Evolutionary conservation across 441 rosid species (phyloP).

Genomic region (Viola pubescens): DNA sequence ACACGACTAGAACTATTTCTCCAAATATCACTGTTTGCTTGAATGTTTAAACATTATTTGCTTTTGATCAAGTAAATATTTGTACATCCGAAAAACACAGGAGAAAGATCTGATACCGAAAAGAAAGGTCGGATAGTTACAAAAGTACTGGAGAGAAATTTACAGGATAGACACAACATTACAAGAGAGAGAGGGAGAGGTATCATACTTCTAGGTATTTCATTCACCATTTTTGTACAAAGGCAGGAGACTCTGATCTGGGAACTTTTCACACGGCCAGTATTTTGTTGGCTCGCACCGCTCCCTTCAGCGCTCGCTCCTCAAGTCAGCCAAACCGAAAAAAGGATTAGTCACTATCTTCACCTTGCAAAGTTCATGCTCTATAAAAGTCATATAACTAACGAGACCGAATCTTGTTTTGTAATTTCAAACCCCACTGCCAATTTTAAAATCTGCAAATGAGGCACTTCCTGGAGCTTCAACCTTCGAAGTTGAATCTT

Average conservation of each 20-base stretch:
- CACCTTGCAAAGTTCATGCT: slow-evolving; percentile 4
- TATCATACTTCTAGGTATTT: slow-evolving; percentile 2
- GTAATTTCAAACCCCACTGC: slow-evolving; percentile 30
- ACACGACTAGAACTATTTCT: too few species aligned
- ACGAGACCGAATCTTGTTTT: not conserved
- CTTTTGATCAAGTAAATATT: too few species aligned
- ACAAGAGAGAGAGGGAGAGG: slow-evolving; percentile 2
- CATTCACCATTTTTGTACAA: slow-evolving; percentile 30
- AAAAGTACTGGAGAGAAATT: slow-evolving; percentile 14
- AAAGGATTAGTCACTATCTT: not conserved
- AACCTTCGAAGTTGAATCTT: slow-evolving; percentile 50
- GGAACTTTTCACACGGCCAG: slow-evolving; percentile 6
- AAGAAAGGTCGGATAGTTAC: slow-evolving; percentile 1
- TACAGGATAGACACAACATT: slow-evolving; percentile 14
- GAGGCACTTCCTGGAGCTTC: slow-evolving; percentile 39
- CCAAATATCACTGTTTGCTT: too few species aligned
- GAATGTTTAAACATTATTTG: too few species aligned
- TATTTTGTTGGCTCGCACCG: slow-evolving; percentile 17
- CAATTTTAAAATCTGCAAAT: slow-evolving; percentile 34
- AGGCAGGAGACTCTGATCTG: slow-evolving; percentile 18
- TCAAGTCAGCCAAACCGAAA: slow-evolving; percentile 14
- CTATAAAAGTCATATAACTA: not conserved
- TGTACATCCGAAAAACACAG: too few species aligned
- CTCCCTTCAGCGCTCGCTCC: slow-evolving; percentile 13
- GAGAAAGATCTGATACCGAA: too few species aligned